Evolutionary conservation across 2,329 filamentous ascomycete species (phyloP).

Genomic region (Penicillium corylophilum): DNA sequence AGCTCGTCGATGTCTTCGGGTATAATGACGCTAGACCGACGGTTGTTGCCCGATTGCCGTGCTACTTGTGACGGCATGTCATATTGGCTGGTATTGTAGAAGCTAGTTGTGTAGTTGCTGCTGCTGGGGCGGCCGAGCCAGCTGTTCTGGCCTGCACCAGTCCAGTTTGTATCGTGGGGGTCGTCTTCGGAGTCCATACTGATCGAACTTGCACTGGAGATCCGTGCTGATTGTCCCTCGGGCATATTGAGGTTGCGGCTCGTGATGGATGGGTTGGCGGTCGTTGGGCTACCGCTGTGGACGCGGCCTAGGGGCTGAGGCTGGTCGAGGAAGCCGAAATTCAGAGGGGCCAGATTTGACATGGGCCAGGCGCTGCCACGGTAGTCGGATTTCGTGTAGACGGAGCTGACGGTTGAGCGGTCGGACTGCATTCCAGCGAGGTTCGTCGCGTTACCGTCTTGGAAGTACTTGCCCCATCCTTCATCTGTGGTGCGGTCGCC

Average conservation of each 20-base stretch:
- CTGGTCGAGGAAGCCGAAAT: slow-evolving; percentile 38
- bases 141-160: slow-evolving; percentile 24
- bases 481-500: slow-evolving; percentile 47
- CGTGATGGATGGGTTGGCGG: slow-evolving; percentile 33
- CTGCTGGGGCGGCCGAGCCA: slow-evolving; percentile 40
- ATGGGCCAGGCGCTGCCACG: slow-evolving; percentile 44
- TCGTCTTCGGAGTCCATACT: slow-evolving; percentile 40
- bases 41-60: slow-evolving; percentile 21
- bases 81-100: slow-evolving; percentile 32
- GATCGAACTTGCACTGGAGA: slow-evolving; percentile 44
- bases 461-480: slow-evolving; percentile 52
- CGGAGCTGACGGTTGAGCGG: slow-evolving; percentile 25
- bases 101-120: slow-evolving; percentile 43
- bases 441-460: slow-evolving; percentile 34
- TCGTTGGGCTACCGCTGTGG: slow-evolving; percentile 44
- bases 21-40: slow-evolving; percentile 35
- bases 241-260: slow-evolving; percentile 36
- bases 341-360: slow-evolving; percentile 34
- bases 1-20: slow-evolving; percentile 29
- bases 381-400: slow-evolving; percentile 36
- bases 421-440: slow-evolving; percentile 27
- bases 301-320: slow-evolving; percentile 43
- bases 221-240: slow-evolving; percentile 43
- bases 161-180: slow-evolving; percentile 30
- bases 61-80: slow-evolving; percentile 22